phyloP scores from a whole-genome alignment of 352 stramenopile genomes.

The Globisporangium perplexum region DNA sequence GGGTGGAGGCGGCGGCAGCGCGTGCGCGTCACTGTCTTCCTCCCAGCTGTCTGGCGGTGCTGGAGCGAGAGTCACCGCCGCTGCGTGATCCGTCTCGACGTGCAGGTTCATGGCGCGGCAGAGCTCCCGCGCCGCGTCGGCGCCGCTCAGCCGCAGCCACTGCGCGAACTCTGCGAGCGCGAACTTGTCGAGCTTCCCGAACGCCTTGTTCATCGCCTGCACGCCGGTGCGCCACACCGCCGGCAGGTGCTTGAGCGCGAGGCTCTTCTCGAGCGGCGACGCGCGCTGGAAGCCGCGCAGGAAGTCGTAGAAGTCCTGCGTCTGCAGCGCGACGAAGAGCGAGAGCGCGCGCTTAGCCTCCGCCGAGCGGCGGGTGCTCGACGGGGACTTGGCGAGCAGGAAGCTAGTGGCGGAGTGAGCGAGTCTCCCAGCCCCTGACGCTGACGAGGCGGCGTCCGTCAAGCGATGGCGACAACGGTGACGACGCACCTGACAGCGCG shows the following conservation, averaged over 20 bases:
- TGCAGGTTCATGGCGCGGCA: constrained; percentile 46
- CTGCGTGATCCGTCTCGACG: constrained; percentile 11
- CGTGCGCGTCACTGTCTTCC: neutral
- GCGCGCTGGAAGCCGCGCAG: constrained; percentile 18
- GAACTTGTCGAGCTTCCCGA: constrained; percentile 56
- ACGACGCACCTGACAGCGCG: constrained; percentile 25
- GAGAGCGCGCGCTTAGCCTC: constrained; percentile 31
- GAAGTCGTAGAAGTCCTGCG: constrained; percentile 34
- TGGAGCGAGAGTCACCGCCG: constrained; percentile 1
- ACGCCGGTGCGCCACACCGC: constrained; percentile 30
- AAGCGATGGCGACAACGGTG: neutral
- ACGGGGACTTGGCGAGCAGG: constrained; percentile 29
- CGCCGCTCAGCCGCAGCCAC: constrained; percentile 20
- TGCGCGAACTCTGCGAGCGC: constrained; percentile 28
- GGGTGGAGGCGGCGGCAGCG: neutral
- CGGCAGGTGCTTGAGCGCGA: constrained; percentile 32
- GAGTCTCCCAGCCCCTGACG: too few relatives aligned
- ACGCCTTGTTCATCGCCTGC: constrained; percentile 52
- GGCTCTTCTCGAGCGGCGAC: constrained; percentile 30
- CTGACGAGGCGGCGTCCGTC: neutral
- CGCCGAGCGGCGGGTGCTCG: constrained; percentile 9
- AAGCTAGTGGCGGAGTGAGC: constrained; percentile 4
- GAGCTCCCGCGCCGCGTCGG: constrained; percentile 20
- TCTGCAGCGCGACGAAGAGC: constrained; percentile 53
- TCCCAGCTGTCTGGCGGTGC: constrained; percentile 14